phyloP scores from a whole-genome alignment of 257 asterid species.

The Jacaranda mimosifolia region DNA sequence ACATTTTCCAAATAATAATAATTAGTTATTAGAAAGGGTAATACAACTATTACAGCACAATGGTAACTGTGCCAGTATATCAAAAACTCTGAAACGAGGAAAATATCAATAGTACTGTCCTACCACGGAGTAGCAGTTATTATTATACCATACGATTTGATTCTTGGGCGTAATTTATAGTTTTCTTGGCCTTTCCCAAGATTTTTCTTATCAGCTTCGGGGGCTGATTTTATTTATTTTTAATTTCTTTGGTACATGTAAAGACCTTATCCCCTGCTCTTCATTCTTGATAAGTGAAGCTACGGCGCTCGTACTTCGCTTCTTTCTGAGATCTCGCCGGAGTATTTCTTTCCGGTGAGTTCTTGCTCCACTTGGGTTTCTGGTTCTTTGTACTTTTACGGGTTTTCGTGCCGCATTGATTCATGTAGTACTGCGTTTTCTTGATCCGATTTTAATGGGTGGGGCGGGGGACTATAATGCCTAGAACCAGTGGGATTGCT shows the following conservation, averaged over 20 bases:
- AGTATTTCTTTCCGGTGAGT: constrained; percentile 36
- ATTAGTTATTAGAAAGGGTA: too few species aligned
- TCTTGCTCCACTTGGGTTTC: background rate
- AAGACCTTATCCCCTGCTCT: constrained; percentile 30
- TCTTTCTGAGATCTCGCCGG: constrained; percentile 28
- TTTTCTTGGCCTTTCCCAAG: constrained; percentile 44
- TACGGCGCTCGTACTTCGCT: constrained; percentile 50
- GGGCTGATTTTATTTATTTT: background rate
- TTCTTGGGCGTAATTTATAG: constrained; percentile 1
- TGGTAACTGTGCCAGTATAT: background rate
- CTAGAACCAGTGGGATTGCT: constrained; percentile 29
- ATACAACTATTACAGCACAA: background rate
- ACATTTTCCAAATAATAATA: background rate
- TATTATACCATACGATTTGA: constrained; percentile 29
- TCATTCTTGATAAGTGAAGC: constrained; percentile 57
- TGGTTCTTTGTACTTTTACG: background rate
- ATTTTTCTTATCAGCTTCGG: constrained; percentile 12
- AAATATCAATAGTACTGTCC: constrained; percentile 28
- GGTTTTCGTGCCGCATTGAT: constrained; percentile 23
- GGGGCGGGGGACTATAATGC: constrained; percentile 41
- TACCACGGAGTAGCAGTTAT: background rate
- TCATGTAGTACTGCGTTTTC: constrained; percentile 45
- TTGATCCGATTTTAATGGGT: constrained; percentile 66
- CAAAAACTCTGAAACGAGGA: background rate
- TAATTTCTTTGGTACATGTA: constrained; percentile 22